Base-by-base conservation (phyloP, 768 basidiomycete genomes). In the Boletellus sp. region DNA sequence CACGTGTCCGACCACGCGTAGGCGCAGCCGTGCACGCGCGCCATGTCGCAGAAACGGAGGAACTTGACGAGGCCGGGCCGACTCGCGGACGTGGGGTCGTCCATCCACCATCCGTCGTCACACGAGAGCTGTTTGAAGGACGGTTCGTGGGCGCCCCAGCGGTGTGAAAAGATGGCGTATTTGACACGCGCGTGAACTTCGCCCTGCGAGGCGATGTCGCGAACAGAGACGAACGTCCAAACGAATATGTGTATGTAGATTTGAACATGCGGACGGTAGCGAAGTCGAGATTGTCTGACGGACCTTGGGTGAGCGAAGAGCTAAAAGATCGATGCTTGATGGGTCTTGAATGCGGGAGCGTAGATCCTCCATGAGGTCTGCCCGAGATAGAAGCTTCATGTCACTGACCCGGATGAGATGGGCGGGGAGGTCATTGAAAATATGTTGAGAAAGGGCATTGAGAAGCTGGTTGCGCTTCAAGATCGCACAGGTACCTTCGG, bases 1-100 rank as follows among this genome's bases (percentile, higher is more conserved):
- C 57, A 58, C 0, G 57, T 58, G 11, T 67, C 65, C 20, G 58
- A 54, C 64, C 65, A 68, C 22, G 47, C 61, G 17, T 55, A 65
- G 31, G 26, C 22, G 32, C 60, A 63, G 11, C 23, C 38, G 36
- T 48, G 57, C 3, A 11, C 8, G 15, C 36, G 44, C 6, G 59
- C 59, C 40, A 23, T 61, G 16, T 55, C 20, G 23, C 58, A 62
- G 23, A 62, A 53, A 4, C 28, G 22, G 41, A 43, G 42, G 12
- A 64, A 35, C 32, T 64, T 64, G 17, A 40, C 15, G 38, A 58
- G 51, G 26, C 62, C 62, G 17, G 28, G 28, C 8, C 28, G 28
- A 8, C 28, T 4, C 28, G 28, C 28, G 28, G 28, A 28, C 28
- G 28, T 10, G 28, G 28, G 28, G 7, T 28, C 28, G 28, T 28